These are phyloP conservation scores for Mycena maculata DNA, from an alignment of 768 basidiomycete genomes.

Conservation along the genomic window DNA sequence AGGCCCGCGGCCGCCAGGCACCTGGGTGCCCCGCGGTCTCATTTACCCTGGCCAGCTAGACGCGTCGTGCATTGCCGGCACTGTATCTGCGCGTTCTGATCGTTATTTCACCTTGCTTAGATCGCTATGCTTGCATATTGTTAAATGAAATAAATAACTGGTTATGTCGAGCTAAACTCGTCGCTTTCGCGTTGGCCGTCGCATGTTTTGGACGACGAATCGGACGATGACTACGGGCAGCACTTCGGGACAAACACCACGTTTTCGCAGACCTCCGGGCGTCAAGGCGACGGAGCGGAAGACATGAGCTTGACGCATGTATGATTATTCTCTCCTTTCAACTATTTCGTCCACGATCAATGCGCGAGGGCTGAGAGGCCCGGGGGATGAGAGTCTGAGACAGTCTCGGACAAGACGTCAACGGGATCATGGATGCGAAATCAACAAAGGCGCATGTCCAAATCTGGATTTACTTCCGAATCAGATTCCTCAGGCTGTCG, in stretches of 20 bases:
- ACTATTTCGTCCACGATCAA: background rate
- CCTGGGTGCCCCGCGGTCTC: slow-evolving; percentile 21
- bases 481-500: too few species aligned
- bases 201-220: too few species aligned
- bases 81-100: slow-evolving; percentile 34
- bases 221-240: too few species aligned
- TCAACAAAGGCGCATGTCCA: too few species aligned
- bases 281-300: background rate
- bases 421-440: too few species aligned
- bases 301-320: background rate
- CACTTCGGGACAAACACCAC: too few species aligned
- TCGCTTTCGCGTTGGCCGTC: background rate
- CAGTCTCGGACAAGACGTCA: too few species aligned
- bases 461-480: too few species aligned
- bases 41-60: slow-evolving; percentile 26
- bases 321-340: background rate
- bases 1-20: slow-evolving; percentile 11
- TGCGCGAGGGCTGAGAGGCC: too few species aligned
- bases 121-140: slow-evolving; percentile 6
- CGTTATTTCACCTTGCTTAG: background rate
- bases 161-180: too few species aligned
- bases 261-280: too few species aligned
- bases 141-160: slow-evolving; percentile 27
- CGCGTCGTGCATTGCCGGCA: slow-evolving; percentile 35
- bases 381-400: too few species aligned